Conservation (phyloP, 2,329 filamentous ascomycete genomes). For the Cercospora sp. region DNA sequence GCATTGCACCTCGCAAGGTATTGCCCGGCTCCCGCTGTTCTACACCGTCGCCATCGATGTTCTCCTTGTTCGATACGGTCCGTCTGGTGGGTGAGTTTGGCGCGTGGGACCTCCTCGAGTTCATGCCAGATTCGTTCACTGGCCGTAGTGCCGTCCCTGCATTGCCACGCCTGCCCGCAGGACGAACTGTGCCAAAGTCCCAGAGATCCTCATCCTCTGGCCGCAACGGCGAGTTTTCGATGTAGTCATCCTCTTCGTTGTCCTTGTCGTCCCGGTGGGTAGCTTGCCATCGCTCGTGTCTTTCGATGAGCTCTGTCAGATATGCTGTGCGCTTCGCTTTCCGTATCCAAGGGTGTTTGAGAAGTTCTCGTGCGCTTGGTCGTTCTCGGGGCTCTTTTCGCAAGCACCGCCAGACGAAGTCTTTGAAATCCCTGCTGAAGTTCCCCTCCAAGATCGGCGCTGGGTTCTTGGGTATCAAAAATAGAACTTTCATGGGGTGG, state of each 20-base stretch:
- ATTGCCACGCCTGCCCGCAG: constrained; percentile 60
- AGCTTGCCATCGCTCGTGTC: constrained; percentile 82
- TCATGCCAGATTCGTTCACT: constrained; percentile 79
- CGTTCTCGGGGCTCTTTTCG: constrained; percentile 86
- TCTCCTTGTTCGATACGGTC: constrained; percentile 39
- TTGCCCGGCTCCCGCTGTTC: constrained; percentile 36
- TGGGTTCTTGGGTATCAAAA: constrained; percentile 92
- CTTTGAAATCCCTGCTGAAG: constrained; percentile 52
- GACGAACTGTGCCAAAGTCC: constrained; percentile 95
- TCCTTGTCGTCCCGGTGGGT: constrained; percentile 72
- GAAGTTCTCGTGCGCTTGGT: constrained; percentile 79
- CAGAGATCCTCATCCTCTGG: constrained; percentile 81
- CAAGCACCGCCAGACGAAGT: constrained; percentile 65
- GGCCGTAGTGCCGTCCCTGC: constrained; percentile 65
- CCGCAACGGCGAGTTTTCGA: constrained; percentile 45
- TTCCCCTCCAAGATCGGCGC: constrained; percentile 67
- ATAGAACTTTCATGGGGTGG: constrained; percentile 97
- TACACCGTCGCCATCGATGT: constrained; percentile 35
- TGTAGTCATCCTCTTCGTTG: constrained; percentile 59
- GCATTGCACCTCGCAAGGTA: constrained; percentile 33
- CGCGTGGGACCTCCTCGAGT: constrained; percentile 57
- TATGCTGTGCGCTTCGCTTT: constrained; percentile 95
- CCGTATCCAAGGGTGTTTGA: constrained; percentile 87
- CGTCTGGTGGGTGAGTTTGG: constrained; percentile 45
- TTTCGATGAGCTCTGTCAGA: constrained; percentile 90